Conservation (phyloP, 2,329 filamentous ascomycete genomes). For the Claviceps monticola region DNA sequence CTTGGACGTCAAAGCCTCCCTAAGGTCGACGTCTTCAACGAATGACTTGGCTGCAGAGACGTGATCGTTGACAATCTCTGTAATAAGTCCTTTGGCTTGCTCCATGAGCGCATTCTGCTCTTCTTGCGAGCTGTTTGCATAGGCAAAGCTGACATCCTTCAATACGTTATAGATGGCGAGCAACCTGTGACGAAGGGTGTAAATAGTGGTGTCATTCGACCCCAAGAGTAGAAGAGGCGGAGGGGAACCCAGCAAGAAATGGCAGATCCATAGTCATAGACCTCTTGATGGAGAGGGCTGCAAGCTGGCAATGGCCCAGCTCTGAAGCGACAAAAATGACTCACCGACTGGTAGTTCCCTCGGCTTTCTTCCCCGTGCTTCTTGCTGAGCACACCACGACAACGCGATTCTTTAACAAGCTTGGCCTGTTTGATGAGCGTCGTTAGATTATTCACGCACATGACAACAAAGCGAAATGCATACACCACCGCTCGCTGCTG, state of each 20-base stretch:
- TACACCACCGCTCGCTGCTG: not conserved
- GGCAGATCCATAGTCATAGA: no score
- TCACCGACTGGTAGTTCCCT: slow-evolving; percentile 90
- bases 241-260: not conserved
- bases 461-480: not conserved
- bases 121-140: slow-evolving; percentile 34
- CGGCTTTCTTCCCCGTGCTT: slow-evolving; percentile 85
- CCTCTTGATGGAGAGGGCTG: no score
- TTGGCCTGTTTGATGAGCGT: slow-evolving; percentile 15
- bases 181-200: slow-evolving; percentile 24
- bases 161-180: slow-evolving; percentile 47
- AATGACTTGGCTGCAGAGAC: slow-evolving; percentile 53
- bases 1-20: slow-evolving; percentile 44
- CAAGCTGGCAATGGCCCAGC: not conserved
- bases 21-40: slow-evolving; percentile 42
- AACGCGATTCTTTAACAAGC: slow-evolving; percentile 56
- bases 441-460: not conserved
- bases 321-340: slow-evolving; percentile 20
- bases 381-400: slow-evolving; percentile 92
- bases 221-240: no score
- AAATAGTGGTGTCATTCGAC: not conserved
- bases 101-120: slow-evolving; percentile 40
- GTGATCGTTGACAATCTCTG: slow-evolving; percentile 74
- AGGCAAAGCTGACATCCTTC: slow-evolving; percentile 33
- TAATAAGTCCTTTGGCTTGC: slow-evolving; percentile 60